Base-by-base conservation (phyloP, 2,329 filamentous ascomycete species). In the Colletotrichum higginsianum region DNA sequence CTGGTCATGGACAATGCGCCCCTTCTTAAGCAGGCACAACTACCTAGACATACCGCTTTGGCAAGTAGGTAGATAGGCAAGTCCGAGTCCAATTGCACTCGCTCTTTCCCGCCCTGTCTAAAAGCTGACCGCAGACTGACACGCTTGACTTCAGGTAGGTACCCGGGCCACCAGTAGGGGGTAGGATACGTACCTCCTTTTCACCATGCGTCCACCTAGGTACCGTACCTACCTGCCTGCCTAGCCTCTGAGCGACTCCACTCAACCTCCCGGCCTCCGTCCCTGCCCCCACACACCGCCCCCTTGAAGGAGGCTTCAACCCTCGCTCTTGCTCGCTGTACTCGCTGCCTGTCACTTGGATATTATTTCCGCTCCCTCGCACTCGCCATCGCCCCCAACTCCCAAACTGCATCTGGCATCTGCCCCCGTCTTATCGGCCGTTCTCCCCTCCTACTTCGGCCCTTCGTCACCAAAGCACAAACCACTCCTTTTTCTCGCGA, bases 191-290 rank as follows among this genome's bases (percentile, higher is more conserved):
- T 38, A 38, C 35, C 8, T 3, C 35, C 35, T 0, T 38, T 11
- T 38, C 35, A 11, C 35, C 9, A 38, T 11, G 35, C 9, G 9
- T 11, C 30, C 30, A 30, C 30, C 30, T 35, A 9, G 7, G 8
- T 35, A 35, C 30, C 8, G 7, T 35, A 35, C 30, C 30, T 35
- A 35, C 30, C 30, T 35, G 30, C 30, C 30, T 9, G 8, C 30
- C 30, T 35, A 35, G 30, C 30, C 30, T 38, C 35, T 38, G 8
- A 0, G 8, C 35, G 35, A 38, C 35, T 38, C 35, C 35, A 8
- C 9, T 38, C 35, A 38, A 49, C 53, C 61, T 69, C 66, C 66
- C 53, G 61, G 44, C 53, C 50, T 57, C 52, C 53, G 46, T 66
- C 38, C 53, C 46, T 66, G 44, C 52, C 38, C 47, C 46, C 23